A percentile compares a stretch with the other conserved stretches of the same genome.
Conservation (phyloP, 1,284 basidiomycete genomes). For the Microstroma glucosiphilum region DNA sequence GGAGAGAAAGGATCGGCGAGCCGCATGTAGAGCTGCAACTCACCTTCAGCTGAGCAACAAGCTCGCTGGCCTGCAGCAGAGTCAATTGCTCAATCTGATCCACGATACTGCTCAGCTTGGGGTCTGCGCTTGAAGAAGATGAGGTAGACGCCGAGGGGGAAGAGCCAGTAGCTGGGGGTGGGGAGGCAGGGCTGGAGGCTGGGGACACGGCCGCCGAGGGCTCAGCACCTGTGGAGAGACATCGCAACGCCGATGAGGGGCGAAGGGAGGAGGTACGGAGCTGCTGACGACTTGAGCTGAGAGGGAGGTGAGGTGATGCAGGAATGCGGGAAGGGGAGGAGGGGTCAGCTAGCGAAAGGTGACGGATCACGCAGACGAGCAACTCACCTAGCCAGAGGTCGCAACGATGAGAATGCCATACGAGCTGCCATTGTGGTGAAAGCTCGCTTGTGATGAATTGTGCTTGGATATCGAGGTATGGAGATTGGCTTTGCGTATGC, state of each 20-base stretch:
- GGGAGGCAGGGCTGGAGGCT: slow-evolving; percentile 6
- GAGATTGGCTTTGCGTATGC: too few species aligned
- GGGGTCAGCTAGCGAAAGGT: neutral
- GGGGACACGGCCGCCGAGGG: slow-evolving; percentile 7
- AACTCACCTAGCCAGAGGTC: slow-evolving; percentile 1
- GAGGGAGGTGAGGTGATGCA: neutral
- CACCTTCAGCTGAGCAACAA: slow-evolving; percentile 85
- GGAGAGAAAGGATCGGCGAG: too few species aligned
- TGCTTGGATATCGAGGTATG: too few species aligned
- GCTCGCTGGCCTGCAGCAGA: slow-evolving; percentile 91
- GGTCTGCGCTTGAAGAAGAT: slow-evolving; percentile 31
- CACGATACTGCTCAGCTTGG: slow-evolving; percentile 76
- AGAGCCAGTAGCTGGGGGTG: slow-evolving; percentile 10
- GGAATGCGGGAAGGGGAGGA: neutral
- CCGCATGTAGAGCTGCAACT: slow-evolving; percentile 16
- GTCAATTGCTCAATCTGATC: slow-evolving; percentile 87
- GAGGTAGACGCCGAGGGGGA: slow-evolving; percentile 5
- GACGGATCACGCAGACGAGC: neutral
- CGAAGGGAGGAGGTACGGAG: neutral
- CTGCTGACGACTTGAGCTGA: slow-evolving; percentile 4
- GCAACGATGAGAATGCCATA: slow-evolving; percentile 1
- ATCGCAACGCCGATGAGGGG: neutral
- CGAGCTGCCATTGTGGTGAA: neutral
- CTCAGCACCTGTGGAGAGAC: neutral
- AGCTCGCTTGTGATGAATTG: neutral